phyloP scores from a whole-genome alignment of 2,329 filamentous ascomycete genomes.

The Didymella sp. region DNA sequence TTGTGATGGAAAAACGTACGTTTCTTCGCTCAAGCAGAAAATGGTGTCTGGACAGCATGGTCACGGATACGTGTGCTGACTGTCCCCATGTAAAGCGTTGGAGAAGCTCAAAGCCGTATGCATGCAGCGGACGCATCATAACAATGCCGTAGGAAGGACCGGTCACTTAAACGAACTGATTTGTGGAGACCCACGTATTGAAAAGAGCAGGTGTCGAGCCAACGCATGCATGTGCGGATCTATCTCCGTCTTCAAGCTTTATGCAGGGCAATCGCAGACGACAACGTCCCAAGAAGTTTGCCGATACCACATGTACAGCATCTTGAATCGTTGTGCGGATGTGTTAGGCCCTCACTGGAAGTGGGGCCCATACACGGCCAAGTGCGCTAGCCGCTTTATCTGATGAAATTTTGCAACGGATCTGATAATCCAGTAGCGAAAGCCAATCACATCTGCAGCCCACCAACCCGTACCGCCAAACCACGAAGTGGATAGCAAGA shows the following conservation, averaged over 20 bases:
- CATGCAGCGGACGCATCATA: no score
- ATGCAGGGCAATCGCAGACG: constrained; percentile 3
- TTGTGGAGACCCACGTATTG: background rate
- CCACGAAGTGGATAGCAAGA: constrained; percentile 10
- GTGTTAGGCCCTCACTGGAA: constrained; percentile 1
- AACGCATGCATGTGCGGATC: constrained; percentile 12
- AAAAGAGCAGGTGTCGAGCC: background rate
- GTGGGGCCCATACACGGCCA: constrained; percentile 13
- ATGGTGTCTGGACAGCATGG: no score
- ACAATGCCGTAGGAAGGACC: no score
- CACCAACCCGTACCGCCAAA: constrained; percentile 7
- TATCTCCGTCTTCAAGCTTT: background rate
- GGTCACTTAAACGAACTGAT: background rate
- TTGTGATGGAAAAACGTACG: no score
- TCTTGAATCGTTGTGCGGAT: constrained; percentile 7
- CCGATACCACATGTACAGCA: background rate
- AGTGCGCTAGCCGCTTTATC: constrained; percentile 25
- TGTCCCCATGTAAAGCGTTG: no score
- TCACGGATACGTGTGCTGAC: no score
- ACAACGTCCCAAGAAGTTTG: constrained; percentile 6
- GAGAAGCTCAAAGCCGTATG: no score
- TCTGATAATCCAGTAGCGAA: constrained; percentile 21
- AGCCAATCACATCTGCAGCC: constrained; percentile 9
- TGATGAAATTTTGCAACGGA: constrained; percentile 30
- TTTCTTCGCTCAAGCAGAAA: no score